These are phyloP conservation scores for Ruellia speciosa DNA, from an alignment of 305 asterid genomes.

Conservation along the genomic window DNA sequence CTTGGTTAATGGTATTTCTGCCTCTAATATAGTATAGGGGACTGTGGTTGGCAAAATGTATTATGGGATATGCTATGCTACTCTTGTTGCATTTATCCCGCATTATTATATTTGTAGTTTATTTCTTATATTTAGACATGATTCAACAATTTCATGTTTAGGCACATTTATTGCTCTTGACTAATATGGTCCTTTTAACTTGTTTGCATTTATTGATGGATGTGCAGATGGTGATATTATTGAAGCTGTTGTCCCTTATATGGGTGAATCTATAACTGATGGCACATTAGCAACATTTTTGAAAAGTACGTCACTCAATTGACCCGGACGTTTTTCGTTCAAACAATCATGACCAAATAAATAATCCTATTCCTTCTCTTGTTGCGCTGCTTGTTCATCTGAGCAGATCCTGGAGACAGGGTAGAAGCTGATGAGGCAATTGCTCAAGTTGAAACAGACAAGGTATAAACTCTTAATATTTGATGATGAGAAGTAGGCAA, in stretches of 20 bases:
- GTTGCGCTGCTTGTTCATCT: slow-evolving; percentile 21
- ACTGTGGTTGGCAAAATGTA: too few relatives aligned
- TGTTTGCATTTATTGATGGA: slow-evolving; percentile 14
- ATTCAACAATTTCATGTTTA: neutral
- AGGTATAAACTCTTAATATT: slow-evolving; percentile 37
- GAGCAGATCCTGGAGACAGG: slow-evolving; percentile 83
- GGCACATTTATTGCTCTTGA: neutral
- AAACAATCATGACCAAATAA: slow-evolving; percentile 13
- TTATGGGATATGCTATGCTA: too few relatives aligned
- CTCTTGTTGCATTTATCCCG: too few relatives aligned
- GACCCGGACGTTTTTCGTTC: slow-evolving; percentile 10
- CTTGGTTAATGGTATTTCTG: too few relatives aligned
- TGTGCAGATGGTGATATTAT: slow-evolving; percentile 57
- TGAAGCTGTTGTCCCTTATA: slow-evolving; percentile 92
- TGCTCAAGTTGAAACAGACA: slow-evolving; percentile 97
- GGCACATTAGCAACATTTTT: slow-evolving; percentile 85
- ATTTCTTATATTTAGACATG: neutral
- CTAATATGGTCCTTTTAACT: slow-evolving; percentile 1
- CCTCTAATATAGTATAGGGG: too few relatives aligned
- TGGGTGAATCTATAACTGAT: slow-evolving; percentile 97
- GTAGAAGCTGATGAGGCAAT: slow-evolving; percentile 88
- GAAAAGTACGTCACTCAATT: slow-evolving; percentile 59
- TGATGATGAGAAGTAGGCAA: neutral
- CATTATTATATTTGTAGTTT: too few relatives aligned
- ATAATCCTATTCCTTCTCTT: slow-evolving; percentile 9